Percentiles rank a stretch among this genome's conserved stretches.
Evolutionary conservation across 2,329 filamentous ascomycete species (phyloP).

Genomic region (Fusarium anguioides): DNA sequence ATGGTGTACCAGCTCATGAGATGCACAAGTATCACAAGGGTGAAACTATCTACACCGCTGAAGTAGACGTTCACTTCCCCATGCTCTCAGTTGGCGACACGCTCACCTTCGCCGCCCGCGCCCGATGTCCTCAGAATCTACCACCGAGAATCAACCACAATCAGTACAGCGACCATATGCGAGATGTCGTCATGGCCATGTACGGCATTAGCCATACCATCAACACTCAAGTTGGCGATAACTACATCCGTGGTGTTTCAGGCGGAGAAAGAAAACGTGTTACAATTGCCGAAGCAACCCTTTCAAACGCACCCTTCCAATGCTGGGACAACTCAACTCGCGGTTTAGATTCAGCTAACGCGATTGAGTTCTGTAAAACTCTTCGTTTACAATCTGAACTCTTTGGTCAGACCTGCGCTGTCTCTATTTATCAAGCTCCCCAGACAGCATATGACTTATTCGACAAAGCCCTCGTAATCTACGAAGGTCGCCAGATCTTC

Average conservation of each 20-base stretch:
- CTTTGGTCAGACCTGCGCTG: slow-evolving; percentile 40
- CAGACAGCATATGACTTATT: slow-evolving; percentile 70
- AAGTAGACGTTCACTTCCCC: slow-evolving; percentile 51
- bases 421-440: slow-evolving; percentile 70
- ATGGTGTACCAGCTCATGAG: slow-evolving; percentile 30
- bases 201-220: slow-evolving; percentile 81
- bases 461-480: slow-evolving; percentile 74
- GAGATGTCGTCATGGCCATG: slow-evolving; percentile 68
- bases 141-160: slow-evolving; percentile 64
- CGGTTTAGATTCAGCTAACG: slow-evolving; percentile 47
- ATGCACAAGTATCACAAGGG: slow-evolving; percentile 38
- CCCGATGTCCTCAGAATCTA: slow-evolving; percentile 69
- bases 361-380: slow-evolving; percentile 45
- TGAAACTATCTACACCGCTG: slow-evolving; percentile 38
- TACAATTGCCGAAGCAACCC: slow-evolving; percentile 76
- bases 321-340: slow-evolving; percentile 51
- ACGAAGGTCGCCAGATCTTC: slow-evolving; percentile 75
- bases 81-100: slow-evolving; percentile 73
- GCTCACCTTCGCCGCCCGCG: slow-evolving; percentile 70
- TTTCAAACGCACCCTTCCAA: slow-evolving; percentile 60
- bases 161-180: slow-evolving; percentile 68
- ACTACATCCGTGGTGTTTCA: slow-evolving; percentile 75
- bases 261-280: slow-evolving; percentile 84
- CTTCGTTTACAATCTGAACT: slow-evolving; percentile 45
- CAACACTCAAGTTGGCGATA: slow-evolving; percentile 78